Evolutionary conservation across 805 yeast genomes (phyloP), one percentile per base, ranked within the genome.

Genomic region (Wickerhamiella spandovensis): DNA sequence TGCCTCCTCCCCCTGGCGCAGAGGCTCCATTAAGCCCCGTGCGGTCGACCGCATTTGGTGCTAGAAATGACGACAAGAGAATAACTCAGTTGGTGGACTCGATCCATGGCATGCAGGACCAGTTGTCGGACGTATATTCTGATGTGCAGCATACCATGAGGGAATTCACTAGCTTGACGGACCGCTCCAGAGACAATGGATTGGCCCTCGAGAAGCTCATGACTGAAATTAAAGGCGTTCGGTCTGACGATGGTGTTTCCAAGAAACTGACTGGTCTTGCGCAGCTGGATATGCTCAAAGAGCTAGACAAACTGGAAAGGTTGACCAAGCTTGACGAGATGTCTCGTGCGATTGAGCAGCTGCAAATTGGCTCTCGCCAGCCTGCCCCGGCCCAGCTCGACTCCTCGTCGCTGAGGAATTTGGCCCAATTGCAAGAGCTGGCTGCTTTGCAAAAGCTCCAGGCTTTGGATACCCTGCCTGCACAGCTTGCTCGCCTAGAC

Each of bases 161-260:
- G 18, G 70, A 65, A 46, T 66, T 68, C 43, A 64, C 60, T 17
- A 57, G 62, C 25, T 54, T 67, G 28, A 61, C 65, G 9, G 54
- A 60, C 32, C 60, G 71, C 1, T 67, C 71, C 6, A 52, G 60
- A 23, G 68, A 67, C 50, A 67, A 67, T 54, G 71, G 69, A 13
- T 57, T 53, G 20, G 71, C 69, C 2, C 55, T 53, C 46, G 65
- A 58, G 54, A 48, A 28, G 38, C 56, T 51, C 28, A 55, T 54
- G 53, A 48, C 21, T 22, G 64, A 60, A 42, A 58, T 61, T 49
- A 56, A 57, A 44, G 59, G 59, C 21, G 59, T 52, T 4, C 49
- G 58, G 8, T 56, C 53, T 22, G 56, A 54, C 28, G 61, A 60
- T 42, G 61, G 64, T n/a, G 58, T 53, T 1, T 51, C 54, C 22